Conservation (phyloP, 495 filamentous ascomycete species). For the Aspergillus biplanus region DNA sequence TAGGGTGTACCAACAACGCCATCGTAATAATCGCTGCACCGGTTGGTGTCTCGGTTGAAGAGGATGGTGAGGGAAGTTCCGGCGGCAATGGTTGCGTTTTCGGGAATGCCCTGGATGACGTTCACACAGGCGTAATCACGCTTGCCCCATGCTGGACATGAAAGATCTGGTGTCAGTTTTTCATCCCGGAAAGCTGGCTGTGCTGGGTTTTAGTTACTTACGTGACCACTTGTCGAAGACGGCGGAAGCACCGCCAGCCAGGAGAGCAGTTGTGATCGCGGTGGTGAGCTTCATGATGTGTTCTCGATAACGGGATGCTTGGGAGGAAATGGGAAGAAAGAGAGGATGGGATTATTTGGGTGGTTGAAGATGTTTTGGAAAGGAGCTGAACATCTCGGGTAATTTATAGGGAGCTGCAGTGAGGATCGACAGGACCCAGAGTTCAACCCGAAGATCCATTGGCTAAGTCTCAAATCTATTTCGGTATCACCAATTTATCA, state of each 20-base stretch:
- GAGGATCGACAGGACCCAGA: neutral
- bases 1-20: slow-evolving; percentile 33
- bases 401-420: neutral
- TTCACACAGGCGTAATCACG: slow-evolving; percentile 46
- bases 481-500: neutral
- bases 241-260: slow-evolving; percentile 35
- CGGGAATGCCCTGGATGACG: slow-evolving; percentile 41
- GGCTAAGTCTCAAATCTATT: neutral
- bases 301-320: neutral
- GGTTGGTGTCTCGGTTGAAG: slow-evolving; percentile 37
- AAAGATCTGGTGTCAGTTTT: slow-evolving; percentile 4
- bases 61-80: slow-evolving; percentile 32
- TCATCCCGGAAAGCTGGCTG: neutral
- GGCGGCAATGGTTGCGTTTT: slow-evolving; percentile 35
- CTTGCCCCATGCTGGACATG: slow-evolving; percentile 41
- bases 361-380: neutral
- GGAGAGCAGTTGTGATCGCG: slow-evolving; percentile 31
- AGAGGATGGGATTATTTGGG: neutral
- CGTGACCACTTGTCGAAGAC: slow-evolving; percentile 42
- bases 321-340: neutral
- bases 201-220: slow-evolving; percentile 16
- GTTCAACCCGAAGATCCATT: neutral
- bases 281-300: slow-evolving; percentile 40
- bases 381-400: neutral
- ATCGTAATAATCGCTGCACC: slow-evolving; percentile 23